Percentiles rank a stretch among this genome's conserved stretches.
These are phyloP conservation scores for Lentinus tigrinus DNA, from an alignment of 768 basidiomycete species.

Conservation along the genomic window DNA sequence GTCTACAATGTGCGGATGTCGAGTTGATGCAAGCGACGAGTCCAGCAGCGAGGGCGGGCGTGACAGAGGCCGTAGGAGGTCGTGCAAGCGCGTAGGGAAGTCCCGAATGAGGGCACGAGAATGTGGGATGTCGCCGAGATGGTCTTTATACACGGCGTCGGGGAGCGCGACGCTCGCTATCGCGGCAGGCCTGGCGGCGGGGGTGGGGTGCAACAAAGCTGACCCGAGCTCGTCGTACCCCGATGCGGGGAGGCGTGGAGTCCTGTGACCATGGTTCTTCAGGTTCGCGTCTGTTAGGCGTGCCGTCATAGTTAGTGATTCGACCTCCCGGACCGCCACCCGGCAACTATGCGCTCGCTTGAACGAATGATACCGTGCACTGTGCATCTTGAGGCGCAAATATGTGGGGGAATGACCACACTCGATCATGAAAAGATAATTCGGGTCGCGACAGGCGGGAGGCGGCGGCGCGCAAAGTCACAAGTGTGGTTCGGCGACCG, in stretches of 20 bases:
- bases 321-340: constrained; percentile 6
- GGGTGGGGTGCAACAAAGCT: constrained; percentile 8
- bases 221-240: constrained; percentile 15
- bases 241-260: not conserved
- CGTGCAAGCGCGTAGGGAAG: not conserved
- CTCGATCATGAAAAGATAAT: too few relatives aligned
- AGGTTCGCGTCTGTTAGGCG: not conserved
- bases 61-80: not conserved
- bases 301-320: constrained; percentile 8
- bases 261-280: constrained; percentile 9
- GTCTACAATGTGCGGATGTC: not conserved
- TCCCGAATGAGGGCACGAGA: not conserved
- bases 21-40: not conserved
- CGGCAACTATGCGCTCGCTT: not conserved
- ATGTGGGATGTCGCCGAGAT: not conserved
- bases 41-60: not conserved
- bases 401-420: too few relatives aligned
- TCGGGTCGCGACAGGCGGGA: too few relatives aligned
- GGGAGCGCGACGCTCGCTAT: not conserved
- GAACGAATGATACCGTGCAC: not conserved
- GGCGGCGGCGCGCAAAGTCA: too few relatives aligned
- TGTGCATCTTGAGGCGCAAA: too few relatives aligned
- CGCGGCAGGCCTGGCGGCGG: not conserved
- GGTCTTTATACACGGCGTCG: constrained; percentile 4
- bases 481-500: too few relatives aligned